Evolutionary conservation across 2,329 filamentous ascomycete genomes (phyloP).

Genomic region (Cordyceps pruinosa): DNA sequence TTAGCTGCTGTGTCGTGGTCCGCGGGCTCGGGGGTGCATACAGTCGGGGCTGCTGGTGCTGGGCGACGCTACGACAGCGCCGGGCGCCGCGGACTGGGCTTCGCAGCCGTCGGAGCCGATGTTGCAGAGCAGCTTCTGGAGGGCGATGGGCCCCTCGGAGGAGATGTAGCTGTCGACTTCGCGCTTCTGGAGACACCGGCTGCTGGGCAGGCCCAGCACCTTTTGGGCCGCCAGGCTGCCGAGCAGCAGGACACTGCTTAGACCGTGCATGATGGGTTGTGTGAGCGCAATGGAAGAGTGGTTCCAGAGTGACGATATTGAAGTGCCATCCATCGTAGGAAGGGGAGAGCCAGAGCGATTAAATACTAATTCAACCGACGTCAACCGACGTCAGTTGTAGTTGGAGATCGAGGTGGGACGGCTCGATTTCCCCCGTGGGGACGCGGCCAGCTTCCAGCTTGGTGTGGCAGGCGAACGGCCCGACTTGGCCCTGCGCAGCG

Average conservation of each 20-base stretch:
- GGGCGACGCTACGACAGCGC: constrained; percentile 52
- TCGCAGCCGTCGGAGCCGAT: constrained; percentile 50
- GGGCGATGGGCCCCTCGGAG: constrained; percentile 44
- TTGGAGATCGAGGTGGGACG: constrained; percentile 4
- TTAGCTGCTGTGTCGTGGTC: neutral
- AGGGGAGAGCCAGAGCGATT: neutral
- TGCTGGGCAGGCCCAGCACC: constrained; percentile 39
- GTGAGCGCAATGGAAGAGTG: constrained; percentile 19
- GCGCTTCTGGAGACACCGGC: constrained; percentile 24
- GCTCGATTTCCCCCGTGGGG: constrained; percentile 4
- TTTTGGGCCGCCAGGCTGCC: constrained; percentile 45
- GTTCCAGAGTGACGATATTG: neutral
- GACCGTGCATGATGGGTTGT: constrained; percentile 39
- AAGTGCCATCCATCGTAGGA: neutral
- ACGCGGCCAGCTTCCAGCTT: neutral
- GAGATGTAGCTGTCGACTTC: constrained; percentile 47
- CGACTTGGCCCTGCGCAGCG: constrained; percentile 4
- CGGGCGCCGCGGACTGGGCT: constrained; percentile 38
- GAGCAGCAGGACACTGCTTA: constrained; percentile 44
- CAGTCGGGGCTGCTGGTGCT: constrained; percentile 48
- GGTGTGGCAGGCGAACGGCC: neutral
- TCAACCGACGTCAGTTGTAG: neutral
- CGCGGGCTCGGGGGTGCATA: constrained; percentile 28
- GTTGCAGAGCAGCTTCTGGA: constrained; percentile 49
- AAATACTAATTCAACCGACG: neutral